These are phyloP conservation scores for Diaporthe sp. DNA, from an alignment of 2,329 filamentous ascomycete species.

Conservation along the genomic window DNA sequence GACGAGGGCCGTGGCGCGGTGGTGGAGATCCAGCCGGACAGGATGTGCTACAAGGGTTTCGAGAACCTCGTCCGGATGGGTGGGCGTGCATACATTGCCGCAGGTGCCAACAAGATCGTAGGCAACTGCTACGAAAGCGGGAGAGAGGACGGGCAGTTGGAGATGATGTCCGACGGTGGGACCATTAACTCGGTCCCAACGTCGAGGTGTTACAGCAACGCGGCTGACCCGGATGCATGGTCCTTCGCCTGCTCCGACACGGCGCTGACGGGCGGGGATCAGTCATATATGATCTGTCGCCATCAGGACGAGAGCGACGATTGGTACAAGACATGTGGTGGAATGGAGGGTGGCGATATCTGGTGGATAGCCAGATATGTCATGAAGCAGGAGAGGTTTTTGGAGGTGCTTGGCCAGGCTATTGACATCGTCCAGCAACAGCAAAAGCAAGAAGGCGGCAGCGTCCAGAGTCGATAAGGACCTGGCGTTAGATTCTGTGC, in stretches of 20 bases:
- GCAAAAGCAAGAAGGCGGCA: not conserved
- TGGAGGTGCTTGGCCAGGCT: not conserved
- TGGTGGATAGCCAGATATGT: conserved; percentile 9
- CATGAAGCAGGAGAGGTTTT: conserved; percentile 7
- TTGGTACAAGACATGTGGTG: not conserved
- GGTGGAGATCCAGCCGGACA: conserved; percentile 58
- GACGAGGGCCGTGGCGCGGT: conserved; percentile 50
- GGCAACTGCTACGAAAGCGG: not conserved
- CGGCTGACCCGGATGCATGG: not conserved
- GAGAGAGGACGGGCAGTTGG: not conserved
- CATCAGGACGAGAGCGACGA: not conserved
- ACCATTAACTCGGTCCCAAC: not conserved
- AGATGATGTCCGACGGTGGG: conserved; percentile 1
- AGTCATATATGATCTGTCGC: conserved; percentile 3
- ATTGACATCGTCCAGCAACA: not conserved
- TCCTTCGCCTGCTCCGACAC: not conserved
- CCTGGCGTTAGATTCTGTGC: not conserved
- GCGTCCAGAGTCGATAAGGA: not conserved
- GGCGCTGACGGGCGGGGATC: not conserved
- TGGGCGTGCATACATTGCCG: not conserved
- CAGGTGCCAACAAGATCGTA: conserved; percentile 6
- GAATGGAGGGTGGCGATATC: conserved; percentile 1
- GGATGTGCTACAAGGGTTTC: conserved; percentile 55
- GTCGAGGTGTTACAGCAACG: not conserved
- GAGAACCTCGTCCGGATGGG: conserved; percentile 56